phyloP scores from a whole-genome alignment of 495 filamentous ascomycete species.

The Astrothelium macrocarpum region DNA sequence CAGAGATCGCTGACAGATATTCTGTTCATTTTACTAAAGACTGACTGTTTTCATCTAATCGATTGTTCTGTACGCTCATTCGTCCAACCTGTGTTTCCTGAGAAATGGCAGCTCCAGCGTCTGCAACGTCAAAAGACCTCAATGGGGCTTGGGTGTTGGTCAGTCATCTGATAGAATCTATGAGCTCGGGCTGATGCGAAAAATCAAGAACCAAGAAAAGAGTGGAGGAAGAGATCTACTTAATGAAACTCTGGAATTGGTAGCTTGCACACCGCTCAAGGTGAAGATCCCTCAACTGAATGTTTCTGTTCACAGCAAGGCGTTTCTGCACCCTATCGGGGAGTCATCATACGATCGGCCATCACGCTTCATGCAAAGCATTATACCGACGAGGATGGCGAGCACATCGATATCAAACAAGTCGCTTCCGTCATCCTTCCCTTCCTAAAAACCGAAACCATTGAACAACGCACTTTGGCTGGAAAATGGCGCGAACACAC shows the following conservation, averaged over 20 bases:
- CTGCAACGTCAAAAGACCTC: slow-evolving; percentile 62
- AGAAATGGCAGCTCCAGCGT: slow-evolving; percentile 70
- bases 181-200: no score
- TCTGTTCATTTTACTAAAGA: no score
- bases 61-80: neutral
- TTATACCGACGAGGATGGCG: slow-evolving; percentile 9
- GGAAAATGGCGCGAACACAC: slow-evolving; percentile 57
- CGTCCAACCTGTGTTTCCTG: neutral
- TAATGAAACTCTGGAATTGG: neutral
- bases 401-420: slow-evolving; percentile 77
- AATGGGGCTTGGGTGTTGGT: slow-evolving; percentile 75
- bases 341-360: slow-evolving; percentile 58
- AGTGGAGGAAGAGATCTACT: slow-evolving; percentile 8
- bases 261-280: neutral
- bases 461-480: slow-evolving; percentile 61
- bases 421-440: slow-evolving; percentile 46
- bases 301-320: slow-evolving; percentile 50
- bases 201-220: slow-evolving; percentile 3
- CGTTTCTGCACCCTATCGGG: slow-evolving; percentile 70
- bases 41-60: neutral
- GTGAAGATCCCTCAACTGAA: neutral
- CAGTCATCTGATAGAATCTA: slow-evolving; percentile 9
- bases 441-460: slow-evolving; percentile 56
- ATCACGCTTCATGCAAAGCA: slow-evolving; percentile 61
- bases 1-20: neutral